A percentile compares a stretch with the other conserved stretches of the same genome.
phyloP scores from a whole-genome alignment of 108 stramenopile species.

The Nitzschia putrida region DNA sequence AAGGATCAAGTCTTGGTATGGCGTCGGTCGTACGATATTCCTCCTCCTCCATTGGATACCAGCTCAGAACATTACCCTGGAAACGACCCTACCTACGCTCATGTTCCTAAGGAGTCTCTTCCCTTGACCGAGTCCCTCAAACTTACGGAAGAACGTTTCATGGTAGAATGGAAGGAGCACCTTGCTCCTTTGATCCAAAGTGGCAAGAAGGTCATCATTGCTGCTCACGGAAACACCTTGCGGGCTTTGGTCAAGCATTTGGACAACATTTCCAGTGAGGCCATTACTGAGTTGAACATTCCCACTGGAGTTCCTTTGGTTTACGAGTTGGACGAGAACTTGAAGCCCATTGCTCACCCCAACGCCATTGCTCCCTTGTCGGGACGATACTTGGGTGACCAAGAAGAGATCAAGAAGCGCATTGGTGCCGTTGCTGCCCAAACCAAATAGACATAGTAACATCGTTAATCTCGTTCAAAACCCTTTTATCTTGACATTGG shows the following conservation, averaged over 20 bases:
- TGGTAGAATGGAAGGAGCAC: conserved; percentile 88
- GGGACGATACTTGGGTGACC: conserved; percentile 90
- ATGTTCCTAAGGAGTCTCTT: conserved; percentile 67
- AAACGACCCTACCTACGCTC: conserved; percentile 85
- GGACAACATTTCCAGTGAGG: conserved; percentile 93
- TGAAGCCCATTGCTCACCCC: conserved; percentile 86
- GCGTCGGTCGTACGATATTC: conserved; percentile 94
- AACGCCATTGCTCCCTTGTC: conserved; percentile 84
- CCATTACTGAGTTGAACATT: conserved; percentile 93
- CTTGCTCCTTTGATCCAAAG: conserved; percentile 88
- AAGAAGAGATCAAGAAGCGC: conserved; percentile 78
- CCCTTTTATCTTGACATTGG: no score
- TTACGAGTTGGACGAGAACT: conserved; percentile 88
- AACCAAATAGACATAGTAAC: conserved; percentile 69
- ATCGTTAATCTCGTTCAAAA: not conserved
- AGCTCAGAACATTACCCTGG: conserved; percentile 80
- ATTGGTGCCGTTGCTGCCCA: conserved; percentile 92
- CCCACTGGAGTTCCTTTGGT: conserved; percentile 96
- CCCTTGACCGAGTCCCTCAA: conserved; percentile 89
- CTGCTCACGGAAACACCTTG: conserved; percentile 98
- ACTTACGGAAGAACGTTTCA: conserved; percentile 90
- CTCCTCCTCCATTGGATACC: conserved; percentile 86
- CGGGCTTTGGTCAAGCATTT: conserved; percentile 98
- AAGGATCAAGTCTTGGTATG: conserved; percentile 95
- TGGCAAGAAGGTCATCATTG: conserved; percentile 95